Conservation (phyloP, 257 asterid species). For the Verbascum thapsus region DNA sequence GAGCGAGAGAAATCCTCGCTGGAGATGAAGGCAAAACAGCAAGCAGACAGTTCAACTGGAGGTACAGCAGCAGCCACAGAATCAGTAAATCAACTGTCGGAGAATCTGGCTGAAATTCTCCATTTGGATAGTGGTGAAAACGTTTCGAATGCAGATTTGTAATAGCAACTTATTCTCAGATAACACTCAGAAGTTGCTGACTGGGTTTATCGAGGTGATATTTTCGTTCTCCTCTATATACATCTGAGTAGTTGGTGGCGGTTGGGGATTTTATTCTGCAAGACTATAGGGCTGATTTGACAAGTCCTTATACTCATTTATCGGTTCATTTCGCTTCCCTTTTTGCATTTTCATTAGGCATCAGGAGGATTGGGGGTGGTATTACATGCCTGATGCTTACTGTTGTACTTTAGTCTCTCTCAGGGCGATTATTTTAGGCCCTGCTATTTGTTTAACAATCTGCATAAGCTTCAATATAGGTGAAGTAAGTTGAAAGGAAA, state of each 20-base stretch:
- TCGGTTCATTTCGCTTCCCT: background rate
- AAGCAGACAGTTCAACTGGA: slow-evolving; percentile 48
- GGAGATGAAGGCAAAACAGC: slow-evolving; percentile 86
- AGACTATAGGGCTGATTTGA: slow-evolving; percentile 33
- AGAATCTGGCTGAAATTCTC: slow-evolving; percentile 65
- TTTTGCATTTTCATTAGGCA: slow-evolving; percentile 28
- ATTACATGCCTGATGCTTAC: slow-evolving; percentile 37
- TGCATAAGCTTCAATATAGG: slow-evolving; percentile 49
- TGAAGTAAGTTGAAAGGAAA: slow-evolving; percentile 43
- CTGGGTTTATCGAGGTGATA: slow-evolving; percentile 54
- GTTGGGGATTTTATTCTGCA: slow-evolving; percentile 35
- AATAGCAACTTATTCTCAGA: slow-evolving; percentile 33
- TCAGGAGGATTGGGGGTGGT: slow-evolving; percentile 32
- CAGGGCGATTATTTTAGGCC: slow-evolving; percentile 48
- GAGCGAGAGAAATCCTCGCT: slow-evolving; percentile 77
- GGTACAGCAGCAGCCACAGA: slow-evolving; percentile 51
- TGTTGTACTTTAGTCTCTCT: slow-evolving; percentile 38
- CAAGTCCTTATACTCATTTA: slow-evolving; percentile 29
- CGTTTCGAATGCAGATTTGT: slow-evolving; percentile 53
- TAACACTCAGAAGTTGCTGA: slow-evolving; percentile 41
- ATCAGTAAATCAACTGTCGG: slow-evolving; percentile 73
- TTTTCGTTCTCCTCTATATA: slow-evolving; percentile 43
- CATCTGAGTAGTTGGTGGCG: slow-evolving; percentile 47
- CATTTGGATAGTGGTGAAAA: slow-evolving; percentile 62
- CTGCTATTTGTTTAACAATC: slow-evolving; percentile 40